Conservation (phyloP, 2,329 filamentous ascomycete genomes). For the Lithohypha guttulata region DNA sequence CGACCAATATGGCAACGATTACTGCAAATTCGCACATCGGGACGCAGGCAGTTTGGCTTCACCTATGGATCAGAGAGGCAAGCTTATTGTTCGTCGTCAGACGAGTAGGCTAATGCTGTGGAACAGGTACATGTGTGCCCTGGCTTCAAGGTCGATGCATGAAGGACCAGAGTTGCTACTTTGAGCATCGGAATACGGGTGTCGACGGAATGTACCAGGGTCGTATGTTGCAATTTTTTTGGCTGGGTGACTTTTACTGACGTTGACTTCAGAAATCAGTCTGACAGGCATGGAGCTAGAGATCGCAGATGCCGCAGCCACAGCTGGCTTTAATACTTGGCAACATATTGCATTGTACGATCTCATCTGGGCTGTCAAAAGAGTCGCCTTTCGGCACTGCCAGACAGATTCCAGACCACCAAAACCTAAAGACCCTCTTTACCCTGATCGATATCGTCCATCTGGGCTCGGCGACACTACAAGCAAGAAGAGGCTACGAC, state of each 20-base stretch:
- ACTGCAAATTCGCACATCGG: constrained; percentile 17
- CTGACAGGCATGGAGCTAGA: constrained; percentile 15
- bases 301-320: constrained; percentile 16
- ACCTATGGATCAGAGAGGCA: constrained; percentile 17
- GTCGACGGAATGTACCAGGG: constrained; percentile 19
- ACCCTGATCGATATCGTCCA: constrained; percentile 21
- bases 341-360: constrained; percentile 17
- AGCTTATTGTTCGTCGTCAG: too few relatives aligned
- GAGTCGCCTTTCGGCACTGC: constrained; percentile 8
- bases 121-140: constrained; percentile 15
- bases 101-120: too few relatives aligned
- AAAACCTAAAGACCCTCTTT: constrained; percentile 12
- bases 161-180: constrained; percentile 14
- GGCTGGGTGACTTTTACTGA: constrained; percentile 3
- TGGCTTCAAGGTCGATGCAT: constrained; percentile 15
- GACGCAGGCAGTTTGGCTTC: constrained; percentile 17
- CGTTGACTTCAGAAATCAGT: constrained; percentile 11
- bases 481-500: constrained; percentile 12
- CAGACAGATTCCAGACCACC: not conserved
- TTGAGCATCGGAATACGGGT: constrained; percentile 19
- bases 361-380: constrained; percentile 20
- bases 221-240: constrained; percentile 10
- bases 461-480: constrained; percentile 14
- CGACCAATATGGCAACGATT: constrained; percentile 7
- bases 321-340: constrained; percentile 17